These are phyloP conservation scores for Leccinum fibrillosum DNA, from an alignment of 768 basidiomycete species.

Conservation along the genomic window DNA sequence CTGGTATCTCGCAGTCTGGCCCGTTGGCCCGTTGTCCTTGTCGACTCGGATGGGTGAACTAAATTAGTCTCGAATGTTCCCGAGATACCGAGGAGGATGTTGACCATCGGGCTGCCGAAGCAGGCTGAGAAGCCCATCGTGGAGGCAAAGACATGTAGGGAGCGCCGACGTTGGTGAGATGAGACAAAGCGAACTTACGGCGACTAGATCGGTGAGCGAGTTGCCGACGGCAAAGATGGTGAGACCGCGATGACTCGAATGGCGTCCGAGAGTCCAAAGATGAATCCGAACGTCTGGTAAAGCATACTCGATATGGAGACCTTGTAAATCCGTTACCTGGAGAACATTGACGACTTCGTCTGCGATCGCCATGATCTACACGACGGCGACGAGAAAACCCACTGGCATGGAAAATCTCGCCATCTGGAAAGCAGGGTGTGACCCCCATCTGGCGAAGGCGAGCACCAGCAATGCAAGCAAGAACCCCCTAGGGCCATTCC, in stretches of 20 bases:
- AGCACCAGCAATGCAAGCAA: slow-evolving; percentile 53
- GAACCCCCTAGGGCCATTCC: slow-evolving; percentile 56
- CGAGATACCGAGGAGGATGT: slow-evolving; percentile 87
- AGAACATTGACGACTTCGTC: slow-evolving; percentile 93
- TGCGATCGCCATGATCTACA: slow-evolving; percentile 99
- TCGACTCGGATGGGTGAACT: no score
- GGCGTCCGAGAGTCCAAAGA: slow-evolving; percentile 94
- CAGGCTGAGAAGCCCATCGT: slow-evolving; percentile 96
- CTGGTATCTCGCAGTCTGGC: no score
- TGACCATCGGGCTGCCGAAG: slow-evolving; percentile 91
- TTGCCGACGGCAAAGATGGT: slow-evolving; percentile 98
- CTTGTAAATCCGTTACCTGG: slow-evolving; percentile 48
- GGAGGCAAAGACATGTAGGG: slow-evolving; percentile 69
- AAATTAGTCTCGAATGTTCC: slow-evolving; percentile 36
- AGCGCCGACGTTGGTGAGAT: not conserved
- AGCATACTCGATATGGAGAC: not conserved
- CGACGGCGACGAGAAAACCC: slow-evolving; percentile 86
- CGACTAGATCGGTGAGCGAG: slow-evolving; percentile 93
- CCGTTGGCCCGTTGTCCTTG: no score
- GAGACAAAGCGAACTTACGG: slow-evolving; percentile 45
- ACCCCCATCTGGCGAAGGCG: slow-evolving; percentile 57
- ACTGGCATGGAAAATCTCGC: slow-evolving; percentile 81
- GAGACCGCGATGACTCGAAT: no score
- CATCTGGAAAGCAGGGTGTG: slow-evolving; percentile 55
- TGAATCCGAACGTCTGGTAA: slow-evolving; percentile 80